These are phyloP conservation scores for Stropharia rugosoannulata DNA, from an alignment of 768 basidiomycete genomes.

Conservation along the genomic window DNA sequence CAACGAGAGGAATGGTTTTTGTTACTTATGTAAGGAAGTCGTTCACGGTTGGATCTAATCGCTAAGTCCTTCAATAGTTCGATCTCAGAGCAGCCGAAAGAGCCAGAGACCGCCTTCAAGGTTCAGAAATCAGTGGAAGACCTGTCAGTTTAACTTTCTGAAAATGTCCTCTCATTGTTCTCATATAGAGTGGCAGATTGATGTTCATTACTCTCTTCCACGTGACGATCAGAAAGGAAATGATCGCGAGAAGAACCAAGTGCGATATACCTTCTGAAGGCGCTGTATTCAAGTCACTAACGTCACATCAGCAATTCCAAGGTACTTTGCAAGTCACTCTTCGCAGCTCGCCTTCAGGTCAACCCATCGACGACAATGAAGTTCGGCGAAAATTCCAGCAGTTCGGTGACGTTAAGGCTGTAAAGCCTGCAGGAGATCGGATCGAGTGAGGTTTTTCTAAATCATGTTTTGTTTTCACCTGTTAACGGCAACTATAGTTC, in stretches of 20 bases:
- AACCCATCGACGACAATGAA: slow-evolving; percentile 80
- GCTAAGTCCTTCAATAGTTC: slow-evolving; percentile 52
- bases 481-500: slow-evolving; percentile 47
- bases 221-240: slow-evolving; percentile 78
- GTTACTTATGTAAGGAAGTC: slow-evolving; percentile 87
- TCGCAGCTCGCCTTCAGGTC: slow-evolving; percentile 64
- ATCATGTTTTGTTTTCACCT: not conserved
- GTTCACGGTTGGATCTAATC: not conserved
- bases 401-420: slow-evolving; percentile 87
- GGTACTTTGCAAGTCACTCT: slow-evolving; percentile 83
- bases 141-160: slow-evolving; percentile 61
- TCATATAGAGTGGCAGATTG: slow-evolving; percentile 62
- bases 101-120: slow-evolving; percentile 89
- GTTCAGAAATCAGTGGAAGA: slow-evolving; percentile 82
- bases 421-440: slow-evolving; percentile 65
- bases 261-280: slow-evolving; percentile 25
- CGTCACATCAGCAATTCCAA: slow-evolving; percentile 59
- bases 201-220: slow-evolving; percentile 97
- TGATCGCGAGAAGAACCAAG: slow-evolving; percentile 83
- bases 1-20: slow-evolving; percentile 97
- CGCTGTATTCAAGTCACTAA: not conserved
- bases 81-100: slow-evolving; percentile 92
- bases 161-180: slow-evolving; percentile 17
- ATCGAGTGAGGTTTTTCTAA: slow-evolving; percentile 42
- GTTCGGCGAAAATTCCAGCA: slow-evolving; percentile 83